These are phyloP conservation scores for Daedalea quercina DNA, from an alignment of 768 basidiomycete species.

Conservation along the genomic window DNA sequence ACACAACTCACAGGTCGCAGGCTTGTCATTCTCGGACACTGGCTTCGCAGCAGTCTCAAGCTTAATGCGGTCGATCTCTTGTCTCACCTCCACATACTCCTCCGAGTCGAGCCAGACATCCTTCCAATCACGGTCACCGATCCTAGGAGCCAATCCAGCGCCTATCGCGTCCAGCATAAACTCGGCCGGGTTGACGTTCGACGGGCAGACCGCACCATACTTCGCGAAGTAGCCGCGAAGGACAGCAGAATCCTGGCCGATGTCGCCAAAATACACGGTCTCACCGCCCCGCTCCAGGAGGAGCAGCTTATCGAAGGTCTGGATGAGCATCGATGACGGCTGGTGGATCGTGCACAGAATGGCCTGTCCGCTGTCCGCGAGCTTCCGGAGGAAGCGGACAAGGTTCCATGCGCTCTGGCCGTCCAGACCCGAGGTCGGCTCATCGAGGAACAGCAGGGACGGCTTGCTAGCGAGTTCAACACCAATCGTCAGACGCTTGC, in stretches of 20 bases:
- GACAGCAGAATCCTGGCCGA: constrained; percentile 64
- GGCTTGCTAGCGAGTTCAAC: constrained; percentile 90
- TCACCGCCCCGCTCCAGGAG: constrained; percentile 74
- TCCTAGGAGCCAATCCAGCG: constrained; percentile 65
- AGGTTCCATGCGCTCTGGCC: constrained; percentile 74
- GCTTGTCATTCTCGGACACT: constrained; percentile 7
- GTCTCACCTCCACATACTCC: constrained; percentile 37
- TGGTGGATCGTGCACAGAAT: constrained; percentile 91
- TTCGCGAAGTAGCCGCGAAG: constrained; percentile 72
- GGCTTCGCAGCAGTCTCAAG: constrained; percentile 8
- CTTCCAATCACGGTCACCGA: constrained; percentile 81
- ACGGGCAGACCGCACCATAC: constrained; percentile 68
- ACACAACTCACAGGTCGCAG: constrained; percentile 14
- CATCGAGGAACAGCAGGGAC: constrained; percentile 60
- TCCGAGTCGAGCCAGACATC: constrained; percentile 76
- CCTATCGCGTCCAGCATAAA: constrained; percentile 86
- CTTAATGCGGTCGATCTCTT: constrained; percentile 39
- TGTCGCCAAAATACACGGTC: constrained; percentile 92
- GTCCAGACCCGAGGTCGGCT: constrained; percentile 53
- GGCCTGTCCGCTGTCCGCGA: constrained; percentile 81
- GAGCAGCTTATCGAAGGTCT: constrained; percentile 73
- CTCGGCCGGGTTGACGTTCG: constrained; percentile 69
- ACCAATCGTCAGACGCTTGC: constrained; percentile 86
- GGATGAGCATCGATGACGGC: constrained; percentile 80
- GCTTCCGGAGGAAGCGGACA: constrained; percentile 73